These are phyloP conservation scores for Blastobotrys petasosporus DNA, from an alignment of 1,139 yeast species.

Conservation along the genomic window DNA sequence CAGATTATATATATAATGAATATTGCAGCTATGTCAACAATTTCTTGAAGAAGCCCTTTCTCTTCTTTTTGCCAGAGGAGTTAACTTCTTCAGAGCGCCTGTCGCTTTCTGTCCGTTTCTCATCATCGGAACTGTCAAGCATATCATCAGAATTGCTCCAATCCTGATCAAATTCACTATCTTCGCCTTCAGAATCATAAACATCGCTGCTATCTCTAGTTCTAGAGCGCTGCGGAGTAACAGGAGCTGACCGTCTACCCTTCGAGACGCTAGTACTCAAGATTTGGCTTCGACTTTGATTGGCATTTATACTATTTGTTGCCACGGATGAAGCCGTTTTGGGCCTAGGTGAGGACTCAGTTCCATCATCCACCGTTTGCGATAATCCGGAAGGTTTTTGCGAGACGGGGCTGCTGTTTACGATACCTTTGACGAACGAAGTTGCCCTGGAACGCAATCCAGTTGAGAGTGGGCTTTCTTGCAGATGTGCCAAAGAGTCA, in stretches of 20 bases:
- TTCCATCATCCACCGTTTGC: background rate
- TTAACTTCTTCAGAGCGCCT: background rate
- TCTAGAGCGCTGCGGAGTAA: background rate
- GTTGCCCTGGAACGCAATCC: constrained; percentile 14
- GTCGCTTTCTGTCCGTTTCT: background rate
- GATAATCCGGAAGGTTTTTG: background rate
- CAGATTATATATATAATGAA: too few relatives aligned
- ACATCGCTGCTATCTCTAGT: constrained; percentile 5
- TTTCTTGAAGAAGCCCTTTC: constrained; percentile 9
- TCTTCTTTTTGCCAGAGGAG: background rate
- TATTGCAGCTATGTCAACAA: background rate
- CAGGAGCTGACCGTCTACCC: background rate
- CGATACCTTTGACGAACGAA: constrained; percentile 16
- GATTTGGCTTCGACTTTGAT: background rate
- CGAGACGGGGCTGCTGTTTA: background rate
- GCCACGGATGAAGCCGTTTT: background rate
- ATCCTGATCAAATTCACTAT: constrained; percentile 1
- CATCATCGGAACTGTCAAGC: background rate
- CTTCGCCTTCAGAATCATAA: background rate
- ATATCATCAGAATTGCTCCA: constrained; percentile 1
- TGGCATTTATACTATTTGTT: background rate
- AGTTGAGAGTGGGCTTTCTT: constrained; percentile 1
- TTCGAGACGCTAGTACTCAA: background rate
- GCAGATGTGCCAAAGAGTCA: background rate
- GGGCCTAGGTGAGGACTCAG: background rate